Base-by-base conservation (phyloP, 352 stramenopile species). In the Globisporangium okanoganense region DNA sequence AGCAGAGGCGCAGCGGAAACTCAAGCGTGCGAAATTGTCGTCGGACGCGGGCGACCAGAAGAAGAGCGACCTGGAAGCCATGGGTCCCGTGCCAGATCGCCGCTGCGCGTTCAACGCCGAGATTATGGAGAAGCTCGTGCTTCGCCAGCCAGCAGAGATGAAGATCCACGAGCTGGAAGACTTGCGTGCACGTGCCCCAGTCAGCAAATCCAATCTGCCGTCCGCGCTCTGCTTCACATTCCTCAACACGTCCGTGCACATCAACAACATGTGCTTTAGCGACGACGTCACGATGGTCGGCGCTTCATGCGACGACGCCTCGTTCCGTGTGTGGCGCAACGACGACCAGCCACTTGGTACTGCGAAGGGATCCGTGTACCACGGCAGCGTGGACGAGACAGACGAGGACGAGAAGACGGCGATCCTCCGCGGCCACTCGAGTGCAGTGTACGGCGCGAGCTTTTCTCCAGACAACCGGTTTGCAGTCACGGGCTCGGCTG, bases 391-490 rank as follows among this genome's bases (percentile, higher is more conserved):
- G 25, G 65, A 67, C 0, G 77, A 85, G n/a, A 72, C 75, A 1
- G 79, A 92, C 43, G 77, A 88, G 58, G 79, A 91, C 16, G 82
- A 92, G 53, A 80, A 78, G 55, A 85, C 73, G 10, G 85, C 81
- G 16, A 72, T 91, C 48, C 57, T 94, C 29, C 81, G 83, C 47
- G 85, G 85, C 20, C 85, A 94, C 53, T 86, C 83, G 16, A 75
- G 80, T 13, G 83, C 86, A n/a, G 85, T 97, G n/a, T 96, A 94
- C 25, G 81, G 82, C 29, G 73, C 85, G 18, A 79, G 72, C 40
- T 97, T 95, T 52, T 93, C 89, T 0, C 89, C 89, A 0, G 89
- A 97, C 64, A 87, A 92, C 56, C 81, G 85, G 12, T 93, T 96
- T 38, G 82, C 86, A 6, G 71, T 97, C 10, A 92, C 89, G 2